Conservation (phyloP, 352 stramenopile genomes). For the Globisporangium cederbergense region DNA sequence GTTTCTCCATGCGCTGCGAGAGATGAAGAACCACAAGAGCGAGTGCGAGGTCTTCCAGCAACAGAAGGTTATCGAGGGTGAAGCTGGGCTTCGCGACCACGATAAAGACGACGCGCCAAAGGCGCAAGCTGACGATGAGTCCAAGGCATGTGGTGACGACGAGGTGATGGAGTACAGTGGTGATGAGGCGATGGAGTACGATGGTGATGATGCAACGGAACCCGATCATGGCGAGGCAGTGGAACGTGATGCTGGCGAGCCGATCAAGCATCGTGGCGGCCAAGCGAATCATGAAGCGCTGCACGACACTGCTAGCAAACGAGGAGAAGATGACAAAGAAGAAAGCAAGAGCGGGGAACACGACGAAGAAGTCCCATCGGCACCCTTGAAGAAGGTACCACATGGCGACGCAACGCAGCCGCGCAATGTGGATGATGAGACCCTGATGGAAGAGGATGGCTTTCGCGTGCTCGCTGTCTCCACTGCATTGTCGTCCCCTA, state of each 20-base stretch:
- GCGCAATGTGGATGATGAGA: neutral
- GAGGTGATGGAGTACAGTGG: neutral
- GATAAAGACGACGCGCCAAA: neutral
- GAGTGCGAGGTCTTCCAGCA: neutral
- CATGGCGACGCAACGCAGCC: neutral
- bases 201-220: neutral
- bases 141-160: neutral
- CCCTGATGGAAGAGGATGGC: neutral
- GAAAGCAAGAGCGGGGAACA: neutral
- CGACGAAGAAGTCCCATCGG: neutral
- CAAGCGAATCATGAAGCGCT: neutral
- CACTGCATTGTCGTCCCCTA: neutral
- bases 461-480: neutral
- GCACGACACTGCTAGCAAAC: neutral
- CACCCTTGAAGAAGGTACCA: neutral
- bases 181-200: neutral
- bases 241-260: neutral
- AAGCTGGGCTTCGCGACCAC: neutral
- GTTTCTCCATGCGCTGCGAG: neutral
- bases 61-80: neutral
- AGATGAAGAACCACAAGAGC: constrained; percentile 1
- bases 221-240: too few species aligned
- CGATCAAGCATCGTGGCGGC: neutral
- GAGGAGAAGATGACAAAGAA: neutral
- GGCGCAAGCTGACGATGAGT: neutral